phyloP scores from a whole-genome alignment of 2,329 filamentous ascomycete species.

The Cladosporium sp. region DNA sequence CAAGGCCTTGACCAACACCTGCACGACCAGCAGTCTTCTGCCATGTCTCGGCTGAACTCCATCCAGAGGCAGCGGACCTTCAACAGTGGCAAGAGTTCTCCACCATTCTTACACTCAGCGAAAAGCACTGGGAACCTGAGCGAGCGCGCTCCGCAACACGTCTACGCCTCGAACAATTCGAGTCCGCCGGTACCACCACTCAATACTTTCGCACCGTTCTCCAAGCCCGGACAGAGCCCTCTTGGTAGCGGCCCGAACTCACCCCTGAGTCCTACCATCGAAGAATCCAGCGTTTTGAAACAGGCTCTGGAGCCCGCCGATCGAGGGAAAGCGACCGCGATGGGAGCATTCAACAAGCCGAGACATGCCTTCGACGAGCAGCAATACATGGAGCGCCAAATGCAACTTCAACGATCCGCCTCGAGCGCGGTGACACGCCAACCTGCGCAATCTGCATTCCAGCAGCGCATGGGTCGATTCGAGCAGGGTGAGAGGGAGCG shows the following conservation, averaged over 20 bases:
- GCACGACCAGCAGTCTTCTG: slow-evolving; percentile 71
- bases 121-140: slow-evolving; percentile 63
- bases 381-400: slow-evolving; percentile 73
- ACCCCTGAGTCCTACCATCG: slow-evolving; percentile 62
- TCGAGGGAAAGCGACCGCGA: slow-evolving; percentile 71
- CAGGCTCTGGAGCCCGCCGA: slow-evolving; percentile 67
- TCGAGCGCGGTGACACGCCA: slow-evolving; percentile 15
- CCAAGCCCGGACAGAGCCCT: slow-evolving; percentile 34
- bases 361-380: slow-evolving; percentile 73
- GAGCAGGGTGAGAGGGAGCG: slow-evolving; percentile 19
- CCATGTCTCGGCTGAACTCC: slow-evolving; percentile 72
- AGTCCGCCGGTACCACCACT: slow-evolving; percentile 36
- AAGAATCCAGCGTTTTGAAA: slow-evolving; percentile 56
- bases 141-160: slow-evolving; percentile 32
- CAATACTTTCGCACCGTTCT: slow-evolving; percentile 30
- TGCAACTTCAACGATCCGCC: slow-evolving; percentile 62
- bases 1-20: slow-evolving; percentile 72
- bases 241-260: slow-evolving; percentile 35
- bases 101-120: slow-evolving; percentile 26
- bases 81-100: slow-evolving; percentile 45
- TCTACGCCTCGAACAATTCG: slow-evolving; percentile 26
- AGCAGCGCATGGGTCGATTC: slow-evolving; percentile 20
- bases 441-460: slow-evolving; percentile 15
- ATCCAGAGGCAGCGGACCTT: slow-evolving; percentile 58
- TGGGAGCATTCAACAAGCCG: slow-evolving; percentile 67